phyloP scores from a whole-genome alignment of 768 basidiomycete species.

The Amanita pseudoporphyria region DNA sequence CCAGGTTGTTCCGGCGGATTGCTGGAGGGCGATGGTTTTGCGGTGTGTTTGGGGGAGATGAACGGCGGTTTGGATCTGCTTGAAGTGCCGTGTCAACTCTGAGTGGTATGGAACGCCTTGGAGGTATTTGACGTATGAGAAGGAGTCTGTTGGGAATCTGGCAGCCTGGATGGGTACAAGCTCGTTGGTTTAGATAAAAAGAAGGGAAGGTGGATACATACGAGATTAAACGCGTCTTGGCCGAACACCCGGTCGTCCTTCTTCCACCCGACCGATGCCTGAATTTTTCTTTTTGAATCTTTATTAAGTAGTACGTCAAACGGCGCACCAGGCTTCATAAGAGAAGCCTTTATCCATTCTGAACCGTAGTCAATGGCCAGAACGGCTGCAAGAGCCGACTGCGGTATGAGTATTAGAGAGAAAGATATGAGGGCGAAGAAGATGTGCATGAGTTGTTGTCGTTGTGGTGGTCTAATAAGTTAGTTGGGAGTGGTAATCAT shows the following conservation, averaged over 20 bases:
- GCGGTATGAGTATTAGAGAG: constrained; percentile 30
- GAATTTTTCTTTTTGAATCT: constrained; percentile 95
- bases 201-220: constrained; percentile 30
- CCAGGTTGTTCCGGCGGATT: constrained; percentile 63
- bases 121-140: constrained; percentile 76
- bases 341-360: constrained; percentile 94
- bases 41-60: constrained; percentile 44
- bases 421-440: constrained; percentile 27
- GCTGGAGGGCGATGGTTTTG: constrained; percentile 48
- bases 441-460: neutral
- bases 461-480: neutral
- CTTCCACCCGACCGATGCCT: constrained; percentile 87
- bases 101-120: constrained; percentile 63
- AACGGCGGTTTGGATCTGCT: constrained; percentile 41
- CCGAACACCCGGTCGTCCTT: constrained; percentile 85
- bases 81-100: constrained; percentile 46
- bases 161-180: constrained; percentile 55
- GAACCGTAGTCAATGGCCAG: constrained; percentile 98
- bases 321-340: constrained; percentile 89
- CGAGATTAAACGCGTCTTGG: constrained; percentile 79
- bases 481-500: neutral
- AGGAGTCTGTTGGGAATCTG: constrained; percentile 83
- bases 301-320: constrained; percentile 96
- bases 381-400: constrained; percentile 56
- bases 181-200: neutral